Percentiles rank a stretch among this genome's conserved stretches.
These are phyloP conservation scores for Ilex asprella DNA, from an alignment of 257 asterid genomes.

Conservation along the genomic window DNA sequence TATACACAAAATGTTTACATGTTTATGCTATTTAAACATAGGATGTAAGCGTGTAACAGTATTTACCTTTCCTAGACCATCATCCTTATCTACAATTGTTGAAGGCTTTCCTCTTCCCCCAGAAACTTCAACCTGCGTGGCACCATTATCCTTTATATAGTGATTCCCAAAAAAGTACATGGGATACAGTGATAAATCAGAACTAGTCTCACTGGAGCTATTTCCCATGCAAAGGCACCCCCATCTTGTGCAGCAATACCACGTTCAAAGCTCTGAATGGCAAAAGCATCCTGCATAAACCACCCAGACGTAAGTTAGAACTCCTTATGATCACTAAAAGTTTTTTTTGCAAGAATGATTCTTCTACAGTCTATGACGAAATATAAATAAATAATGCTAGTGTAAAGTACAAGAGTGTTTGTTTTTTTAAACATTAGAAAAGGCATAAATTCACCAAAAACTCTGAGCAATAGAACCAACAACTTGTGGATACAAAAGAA, in stretches of 20 bases:
- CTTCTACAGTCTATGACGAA: no score
- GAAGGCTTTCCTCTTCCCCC: constrained; percentile 99
- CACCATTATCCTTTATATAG: constrained; percentile 17
- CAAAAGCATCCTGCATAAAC: constrained; percentile 65
- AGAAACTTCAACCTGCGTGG: constrained; percentile 81
- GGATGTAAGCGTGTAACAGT: not conserved
- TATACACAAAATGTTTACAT: not conserved
- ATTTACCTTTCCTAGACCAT: constrained; percentile 91
- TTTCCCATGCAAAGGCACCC: constrained; percentile 91
- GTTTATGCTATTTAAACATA: not conserved
- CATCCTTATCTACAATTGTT: constrained; percentile 83
- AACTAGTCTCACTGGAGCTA: constrained; percentile 59
- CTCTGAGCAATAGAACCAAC: not conserved
- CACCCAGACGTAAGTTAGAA: not conserved
- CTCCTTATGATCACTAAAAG: not conserved
- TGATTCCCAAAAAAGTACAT: constrained; percentile 7
- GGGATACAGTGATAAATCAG: constrained; percentile 8
- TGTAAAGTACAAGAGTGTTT: no score
- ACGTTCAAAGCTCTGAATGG: constrained; percentile 93
- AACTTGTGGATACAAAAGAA: not conserved
- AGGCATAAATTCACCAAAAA: not conserved
- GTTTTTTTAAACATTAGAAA: no score
- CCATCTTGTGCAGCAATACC: constrained; percentile 92
- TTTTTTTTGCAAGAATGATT: not conserved
- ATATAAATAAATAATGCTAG: no score